A percentile compares a stretch with the other conserved stretches of the same genome.
phyloP scores from a whole-genome alignment of 2,329 filamentous ascomycete species.

The Fusarium pseudocircinatum region DNA sequence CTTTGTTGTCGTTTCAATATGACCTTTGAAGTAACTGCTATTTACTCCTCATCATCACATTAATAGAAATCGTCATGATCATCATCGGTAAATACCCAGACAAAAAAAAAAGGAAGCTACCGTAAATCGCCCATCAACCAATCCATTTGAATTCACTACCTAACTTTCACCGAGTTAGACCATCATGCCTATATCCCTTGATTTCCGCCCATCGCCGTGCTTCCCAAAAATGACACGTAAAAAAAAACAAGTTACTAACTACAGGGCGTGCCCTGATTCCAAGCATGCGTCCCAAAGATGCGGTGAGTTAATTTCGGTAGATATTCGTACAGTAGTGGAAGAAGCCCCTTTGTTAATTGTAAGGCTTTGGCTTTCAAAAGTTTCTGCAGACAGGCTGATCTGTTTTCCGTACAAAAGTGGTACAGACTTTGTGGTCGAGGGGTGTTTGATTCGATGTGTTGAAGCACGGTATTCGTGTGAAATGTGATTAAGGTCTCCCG shows the following conservation, averaged over 20 bases:
- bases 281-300: conserved; percentile 26
- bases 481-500: conserved; percentile 43
- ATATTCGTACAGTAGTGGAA: conserved; percentile 33
- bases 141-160: conserved; percentile 39
- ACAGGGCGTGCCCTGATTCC: conserved; percentile 29
- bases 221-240: conserved; percentile 37
- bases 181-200: conserved; percentile 40
- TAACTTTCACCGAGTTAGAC: conserved; percentile 39
- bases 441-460: neutral
- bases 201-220: conserved; percentile 40
- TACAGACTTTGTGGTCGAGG: conserved; percentile 8
- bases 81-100: neutral
- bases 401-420: conserved; percentile 37
- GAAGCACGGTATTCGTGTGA: neutral
- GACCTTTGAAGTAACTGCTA: neutral
- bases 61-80: neutral
- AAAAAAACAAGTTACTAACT: conserved; percentile 35
- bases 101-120: neutral
- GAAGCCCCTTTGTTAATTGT: neutral
- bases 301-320: conserved; percentile 24
- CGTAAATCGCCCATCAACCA: conserved; percentile 32
- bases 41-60: neutral
- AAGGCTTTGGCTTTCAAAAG: conserved; percentile 12
- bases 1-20: neutral
- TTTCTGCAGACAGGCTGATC: conserved; percentile 26